Conservation (phyloP, 108 stramenopile genomes). For the Ochromonas danica region DNA sequence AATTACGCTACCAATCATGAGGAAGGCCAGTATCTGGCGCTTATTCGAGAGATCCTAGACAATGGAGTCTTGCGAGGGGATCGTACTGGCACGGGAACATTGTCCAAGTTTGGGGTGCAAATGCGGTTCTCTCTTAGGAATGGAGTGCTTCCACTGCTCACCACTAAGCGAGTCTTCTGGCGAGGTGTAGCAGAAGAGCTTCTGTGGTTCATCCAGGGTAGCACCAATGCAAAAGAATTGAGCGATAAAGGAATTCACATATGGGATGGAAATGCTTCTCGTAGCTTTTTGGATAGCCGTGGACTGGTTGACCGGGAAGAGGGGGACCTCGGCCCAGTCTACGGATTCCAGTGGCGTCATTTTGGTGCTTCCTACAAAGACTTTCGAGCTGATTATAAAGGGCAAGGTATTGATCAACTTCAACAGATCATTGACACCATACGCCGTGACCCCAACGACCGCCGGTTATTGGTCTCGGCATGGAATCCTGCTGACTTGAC, state of each 20-base stretch:
- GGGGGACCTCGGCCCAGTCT: conserved; percentile 98
- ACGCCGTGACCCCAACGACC: conserved; percentile 88
- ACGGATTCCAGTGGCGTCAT: conserved; percentile 99
- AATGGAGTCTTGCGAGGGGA: conserved; percentile 86
- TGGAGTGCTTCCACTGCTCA: conserved; percentile 85
- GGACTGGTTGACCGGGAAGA: conserved; percentile 92
- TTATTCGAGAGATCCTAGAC: conserved; percentile 87
- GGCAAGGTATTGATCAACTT: conserved; percentile 96
- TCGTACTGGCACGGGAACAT: conserved; percentile 97
- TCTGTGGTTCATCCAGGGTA: conserved; percentile 93
- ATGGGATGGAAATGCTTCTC: conserved; percentile 99
- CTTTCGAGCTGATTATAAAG: conserved; percentile 96
- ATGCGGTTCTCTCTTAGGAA: conserved; percentile 90
- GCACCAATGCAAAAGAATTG: conserved; percentile 91
- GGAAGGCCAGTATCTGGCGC: conserved; percentile 87
- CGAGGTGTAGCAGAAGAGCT: conserved; percentile 98
- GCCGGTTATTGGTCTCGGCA: conserved; percentile 89
- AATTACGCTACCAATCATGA: conserved; percentile 57
- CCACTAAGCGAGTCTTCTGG: conserved; percentile 99
- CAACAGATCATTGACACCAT: conserved; percentile 91
- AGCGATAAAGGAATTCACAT: conserved; percentile 93
- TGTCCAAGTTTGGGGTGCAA: conserved; percentile 94
- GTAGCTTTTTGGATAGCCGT: conserved; percentile 90
- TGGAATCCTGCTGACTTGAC: conserved; percentile 95
- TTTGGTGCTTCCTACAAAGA: conserved; percentile 95